A percentile compares a stretch with the other conserved stretches of the same genome.
Conservation (phyloP, 163 green algal genomes). For the Coccomyxa subellipsoidea region DNA sequence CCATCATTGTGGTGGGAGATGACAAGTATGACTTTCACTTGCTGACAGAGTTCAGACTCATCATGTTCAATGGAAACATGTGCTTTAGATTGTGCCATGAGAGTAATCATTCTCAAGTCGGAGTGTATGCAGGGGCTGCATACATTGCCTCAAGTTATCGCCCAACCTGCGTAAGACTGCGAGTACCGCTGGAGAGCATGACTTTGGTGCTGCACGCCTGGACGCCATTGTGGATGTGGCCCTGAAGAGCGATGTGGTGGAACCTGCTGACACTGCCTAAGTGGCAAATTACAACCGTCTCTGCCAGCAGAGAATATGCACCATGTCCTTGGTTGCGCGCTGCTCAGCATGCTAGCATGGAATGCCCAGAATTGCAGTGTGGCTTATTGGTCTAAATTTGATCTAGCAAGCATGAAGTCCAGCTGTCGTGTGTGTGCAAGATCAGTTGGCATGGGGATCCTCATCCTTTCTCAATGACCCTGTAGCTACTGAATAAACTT, state of each 20-base stretch:
- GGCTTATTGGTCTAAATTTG: too few relatives aligned
- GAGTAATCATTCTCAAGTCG: neutral
- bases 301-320: too few relatives aligned
- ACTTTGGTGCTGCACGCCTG: conserved; percentile 53
- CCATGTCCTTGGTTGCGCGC: too few relatives aligned
- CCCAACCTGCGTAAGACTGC: conserved; percentile 80
- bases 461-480: too few relatives aligned
- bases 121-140: conserved; percentile 53
- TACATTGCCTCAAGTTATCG: conserved; percentile 86
- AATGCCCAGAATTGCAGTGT: too few relatives aligned
- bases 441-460: too few relatives aligned
- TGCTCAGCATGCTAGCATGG: too few relatives aligned
- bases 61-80: neutral
- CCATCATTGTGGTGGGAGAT: conserved; percentile 87
- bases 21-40: conserved; percentile 35
- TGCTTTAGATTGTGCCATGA: neutral
- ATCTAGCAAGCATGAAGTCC: too few relatives aligned
- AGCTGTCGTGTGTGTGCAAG: too few relatives aligned
- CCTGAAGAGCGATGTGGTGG: conserved; percentile 36
- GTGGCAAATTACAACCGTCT: too few relatives aligned
- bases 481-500: too few relatives aligned
- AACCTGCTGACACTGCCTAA: too few relatives aligned
- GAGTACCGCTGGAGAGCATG: conserved; percentile 34
- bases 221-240: conserved; percentile 70
- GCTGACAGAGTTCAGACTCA: neutral